These are phyloP conservation scores for Ilex aquifolium DNA, from an alignment of 257 asterid species.

Conservation along the genomic window DNA sequence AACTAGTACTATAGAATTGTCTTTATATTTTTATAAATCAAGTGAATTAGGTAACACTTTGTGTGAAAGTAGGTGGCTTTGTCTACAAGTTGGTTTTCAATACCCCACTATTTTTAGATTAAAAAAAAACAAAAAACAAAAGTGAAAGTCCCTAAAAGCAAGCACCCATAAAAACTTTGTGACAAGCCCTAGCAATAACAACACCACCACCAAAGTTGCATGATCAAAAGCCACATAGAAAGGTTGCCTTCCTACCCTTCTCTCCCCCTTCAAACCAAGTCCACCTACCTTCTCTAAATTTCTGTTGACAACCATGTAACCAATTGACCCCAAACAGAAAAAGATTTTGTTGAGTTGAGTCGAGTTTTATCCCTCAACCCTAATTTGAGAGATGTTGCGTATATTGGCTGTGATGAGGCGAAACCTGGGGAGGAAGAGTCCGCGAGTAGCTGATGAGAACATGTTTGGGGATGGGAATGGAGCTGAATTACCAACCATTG, in stretches of 20 bases:
- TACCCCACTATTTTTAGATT: not conserved
- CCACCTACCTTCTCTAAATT: not conserved
- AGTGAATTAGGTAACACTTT: no score
- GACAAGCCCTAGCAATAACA: conserved; percentile 20
- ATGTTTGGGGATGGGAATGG: conserved; percentile 1
- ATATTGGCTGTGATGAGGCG: conserved; percentile 20
- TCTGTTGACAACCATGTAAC: no score
- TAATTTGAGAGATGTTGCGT: conserved; percentile 12
- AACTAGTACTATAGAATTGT: no score
- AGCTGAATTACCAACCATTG: conserved; percentile 6
- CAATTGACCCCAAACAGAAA: no score
- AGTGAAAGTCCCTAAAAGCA: conserved; percentile 14
- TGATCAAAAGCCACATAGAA: not conserved
- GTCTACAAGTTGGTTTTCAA: conserved; percentile 11
- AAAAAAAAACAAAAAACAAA: not conserved
- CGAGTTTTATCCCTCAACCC: no score
- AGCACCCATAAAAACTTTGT: conserved; percentile 5
- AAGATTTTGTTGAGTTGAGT: no score
- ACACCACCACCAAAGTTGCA: conserved; percentile 3
- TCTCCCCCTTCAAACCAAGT: conserved; percentile 8
- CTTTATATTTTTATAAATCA: no score
- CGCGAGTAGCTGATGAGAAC: conserved; percentile 40
- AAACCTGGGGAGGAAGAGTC: conserved; percentile 27
- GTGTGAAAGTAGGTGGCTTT: conserved; percentile 3
- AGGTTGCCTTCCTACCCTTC: not conserved